Percentiles rank a stretch among this genome's conserved stretches.
These are phyloP conservation scores for Suillus subaureus DNA, from an alignment of 768 basidiomycete species.

Conservation along the genomic window DNA sequence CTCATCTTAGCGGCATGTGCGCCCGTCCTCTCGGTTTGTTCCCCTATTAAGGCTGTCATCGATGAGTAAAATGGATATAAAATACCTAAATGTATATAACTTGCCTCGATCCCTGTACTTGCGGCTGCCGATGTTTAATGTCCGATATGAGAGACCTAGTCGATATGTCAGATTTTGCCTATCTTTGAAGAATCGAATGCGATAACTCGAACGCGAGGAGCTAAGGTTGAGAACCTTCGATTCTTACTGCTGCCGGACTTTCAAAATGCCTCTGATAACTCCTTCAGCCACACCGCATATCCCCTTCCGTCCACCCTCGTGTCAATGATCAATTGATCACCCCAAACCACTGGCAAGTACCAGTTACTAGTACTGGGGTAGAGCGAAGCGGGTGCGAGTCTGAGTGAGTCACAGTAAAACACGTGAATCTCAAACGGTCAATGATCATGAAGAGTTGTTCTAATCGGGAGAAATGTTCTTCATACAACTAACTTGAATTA, in stretches of 20 bases:
- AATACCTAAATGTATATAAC: background rate
- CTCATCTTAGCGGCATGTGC: background rate
- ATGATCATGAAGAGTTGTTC: background rate
- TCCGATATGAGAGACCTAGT: background rate
- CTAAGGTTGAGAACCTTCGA: background rate
- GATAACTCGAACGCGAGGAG: background rate
- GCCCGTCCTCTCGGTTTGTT: background rate
- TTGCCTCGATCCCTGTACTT: background rate
- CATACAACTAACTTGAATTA: background rate
- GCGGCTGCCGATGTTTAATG: background rate
- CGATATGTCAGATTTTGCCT: background rate
- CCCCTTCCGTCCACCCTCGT: background rate
- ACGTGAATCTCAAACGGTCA: slow-evolving; percentile 1
- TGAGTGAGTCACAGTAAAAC: background rate
- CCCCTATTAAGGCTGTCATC: background rate
- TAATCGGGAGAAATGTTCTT: background rate
- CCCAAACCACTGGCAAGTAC: background rate
- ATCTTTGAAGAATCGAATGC: background rate
- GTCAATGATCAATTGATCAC: background rate
- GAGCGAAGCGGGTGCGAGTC: background rate
- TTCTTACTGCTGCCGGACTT: background rate
- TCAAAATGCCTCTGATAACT: background rate
- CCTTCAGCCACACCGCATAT: background rate
- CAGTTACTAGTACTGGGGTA: background rate
- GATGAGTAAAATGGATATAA: background rate